Conservation (phyloP, 768 basidiomycete genomes). For the Tylopilus plumbeoviolaceoides region DNA sequence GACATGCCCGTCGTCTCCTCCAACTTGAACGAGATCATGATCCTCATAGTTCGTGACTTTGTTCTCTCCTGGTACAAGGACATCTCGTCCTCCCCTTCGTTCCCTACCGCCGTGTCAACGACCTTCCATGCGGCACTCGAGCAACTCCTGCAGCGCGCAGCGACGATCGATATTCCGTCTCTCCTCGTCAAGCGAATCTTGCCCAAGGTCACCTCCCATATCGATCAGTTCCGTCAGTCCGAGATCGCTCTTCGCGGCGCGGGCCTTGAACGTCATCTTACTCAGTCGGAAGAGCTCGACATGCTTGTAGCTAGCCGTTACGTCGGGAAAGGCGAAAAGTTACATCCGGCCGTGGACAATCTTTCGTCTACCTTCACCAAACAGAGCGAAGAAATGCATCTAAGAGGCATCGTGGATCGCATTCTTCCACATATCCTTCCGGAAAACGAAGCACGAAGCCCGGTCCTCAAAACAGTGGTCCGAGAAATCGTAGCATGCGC, state of each 20-base stretch:
- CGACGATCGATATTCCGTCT: constrained; percentile 64
- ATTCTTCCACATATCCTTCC: constrained; percentile 74
- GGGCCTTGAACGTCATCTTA: constrained; percentile 74
- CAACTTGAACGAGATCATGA: constrained; percentile 75
- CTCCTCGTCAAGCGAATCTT: constrained; percentile 80
- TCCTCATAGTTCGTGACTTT: constrained; percentile 83
- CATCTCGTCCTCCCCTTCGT: constrained; percentile 82
- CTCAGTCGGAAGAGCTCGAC: constrained; percentile 88
- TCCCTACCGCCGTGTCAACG: constrained; percentile 79
- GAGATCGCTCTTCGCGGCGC: constrained; percentile 83
- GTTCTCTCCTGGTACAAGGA: constrained; percentile 86
- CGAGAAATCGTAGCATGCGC: constrained; percentile 82
- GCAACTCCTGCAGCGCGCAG: constrained; percentile 51
- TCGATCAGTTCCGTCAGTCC: constrained; percentile 88
- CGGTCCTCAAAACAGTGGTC: constrained; percentile 64
- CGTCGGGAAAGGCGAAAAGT: constrained; percentile 54
- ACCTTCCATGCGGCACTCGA: constrained; percentile 65
- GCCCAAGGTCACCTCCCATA: constrained; percentile 84
- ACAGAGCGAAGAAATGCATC: constrained; percentile 86
- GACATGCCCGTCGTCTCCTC: constrained; percentile 61
- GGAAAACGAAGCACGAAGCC: constrained; percentile 66
- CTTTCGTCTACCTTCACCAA: constrained; percentile 85
- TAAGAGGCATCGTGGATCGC: constrained; percentile 65
- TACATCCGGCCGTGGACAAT: constrained; percentile 87
- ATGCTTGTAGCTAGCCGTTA: constrained; percentile 81